A percentile compares a stretch with the other conserved stretches of the same genome.
phyloP scores from a whole-genome alignment of 495 filamentous ascomycete genomes.

The Talaromyces borbonicus region DNA sequence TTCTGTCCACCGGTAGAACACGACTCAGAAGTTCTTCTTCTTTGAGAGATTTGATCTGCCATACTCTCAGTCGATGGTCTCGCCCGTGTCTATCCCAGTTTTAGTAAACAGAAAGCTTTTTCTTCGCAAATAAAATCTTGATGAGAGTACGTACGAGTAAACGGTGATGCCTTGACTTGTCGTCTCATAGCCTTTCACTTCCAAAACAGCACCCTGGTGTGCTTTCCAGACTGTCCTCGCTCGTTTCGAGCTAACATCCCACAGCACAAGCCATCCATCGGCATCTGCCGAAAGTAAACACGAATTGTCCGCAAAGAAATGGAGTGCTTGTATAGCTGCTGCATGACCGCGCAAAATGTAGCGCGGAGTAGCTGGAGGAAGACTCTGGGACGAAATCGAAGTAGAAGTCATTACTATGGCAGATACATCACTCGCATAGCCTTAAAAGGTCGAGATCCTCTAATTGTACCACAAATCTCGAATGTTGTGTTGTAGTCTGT shows the following conservation, averaged over 20 bases:
- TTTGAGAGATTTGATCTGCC: slow-evolving; percentile 59
- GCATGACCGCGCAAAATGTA: slow-evolving; percentile 86
- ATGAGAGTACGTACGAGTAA: slow-evolving; percentile 53
- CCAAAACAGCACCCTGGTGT: slow-evolving; percentile 70
- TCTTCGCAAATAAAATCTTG: neutral
- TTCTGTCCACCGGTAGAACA: slow-evolving; percentile 57
- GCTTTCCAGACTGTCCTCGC: slow-evolving; percentile 81
- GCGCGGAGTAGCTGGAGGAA: slow-evolving; percentile 57
- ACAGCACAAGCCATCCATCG: slow-evolving; percentile 79
- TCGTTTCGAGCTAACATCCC: slow-evolving; percentile 75
- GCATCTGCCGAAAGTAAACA: slow-evolving; percentile 81
- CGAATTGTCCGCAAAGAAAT: slow-evolving; percentile 61
- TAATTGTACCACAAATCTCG: too few relatives aligned
- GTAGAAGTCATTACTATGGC: slow-evolving; percentile 1
- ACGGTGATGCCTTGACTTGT: slow-evolving; percentile 41
- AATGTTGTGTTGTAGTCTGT: too few relatives aligned
- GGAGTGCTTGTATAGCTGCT: slow-evolving; percentile 66
- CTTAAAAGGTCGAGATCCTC: neutral
- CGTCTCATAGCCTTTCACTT: slow-evolving; percentile 47
- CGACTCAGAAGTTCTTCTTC: slow-evolving; percentile 54
- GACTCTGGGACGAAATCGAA: slow-evolving; percentile 1
- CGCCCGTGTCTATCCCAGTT: slow-evolving; percentile 61
- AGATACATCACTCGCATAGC: neutral
- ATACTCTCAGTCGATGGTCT: slow-evolving; percentile 79
- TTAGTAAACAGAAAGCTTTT: slow-evolving; percentile 5